Percentiles rank a stretch among this genome's conserved stretches.
These are phyloP conservation scores for Pholiota conissans DNA, from an alignment of 768 basidiomycete species.

Conservation along the genomic window DNA sequence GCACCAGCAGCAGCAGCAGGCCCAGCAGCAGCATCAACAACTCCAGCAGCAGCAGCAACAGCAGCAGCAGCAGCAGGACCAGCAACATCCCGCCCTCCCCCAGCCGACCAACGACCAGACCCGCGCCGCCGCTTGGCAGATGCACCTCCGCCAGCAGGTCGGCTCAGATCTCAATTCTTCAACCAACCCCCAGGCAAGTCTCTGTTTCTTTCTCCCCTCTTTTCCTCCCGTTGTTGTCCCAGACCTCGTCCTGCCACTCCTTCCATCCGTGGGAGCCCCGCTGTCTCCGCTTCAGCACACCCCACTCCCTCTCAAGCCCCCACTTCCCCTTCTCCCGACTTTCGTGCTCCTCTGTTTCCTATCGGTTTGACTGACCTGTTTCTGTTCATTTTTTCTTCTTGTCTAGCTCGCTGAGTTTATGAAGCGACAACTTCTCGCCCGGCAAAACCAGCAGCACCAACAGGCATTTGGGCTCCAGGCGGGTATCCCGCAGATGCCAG, in stretches of 20 bases:
- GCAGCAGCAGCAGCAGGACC: slow-evolving; percentile 40
- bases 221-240: slow-evolving; percentile 10
- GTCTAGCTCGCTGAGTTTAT: slow-evolving; percentile 28
- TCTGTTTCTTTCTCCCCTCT: slow-evolving; percentile 4
- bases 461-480: slow-evolving; percentile 42
- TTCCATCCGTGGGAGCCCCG: slow-evolving; percentile 21
- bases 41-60: slow-evolving; percentile 42
- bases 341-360: slow-evolving; percentile 4
- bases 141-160: slow-evolving; percentile 33
- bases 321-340: slow-evolving; percentile 9
- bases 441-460: slow-evolving; percentile 25
- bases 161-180: slow-evolving; percentile 14
- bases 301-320: slow-evolving; percentile 8
- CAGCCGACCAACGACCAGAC: slow-evolving; percentile 48
- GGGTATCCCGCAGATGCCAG: slow-evolving; percentile 38
- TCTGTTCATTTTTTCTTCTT: slow-evolving; percentile 8
- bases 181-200: slow-evolving; percentile 20
- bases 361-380: neutral
- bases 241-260: slow-evolving; percentile 8
- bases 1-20: slow-evolving; percentile 45
- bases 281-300: slow-evolving; percentile 18
- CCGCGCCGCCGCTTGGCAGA: slow-evolving; percentile 62
- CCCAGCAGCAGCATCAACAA: slow-evolving; percentile 37
- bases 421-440: slow-evolving; percentile 21
- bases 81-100: slow-evolving; percentile 38